A percentile compares a stretch with the other conserved stretches of the same genome.
Evolutionary conservation across 306 rosid species (phyloP).

Genomic region (Glycine latifolia): DNA sequence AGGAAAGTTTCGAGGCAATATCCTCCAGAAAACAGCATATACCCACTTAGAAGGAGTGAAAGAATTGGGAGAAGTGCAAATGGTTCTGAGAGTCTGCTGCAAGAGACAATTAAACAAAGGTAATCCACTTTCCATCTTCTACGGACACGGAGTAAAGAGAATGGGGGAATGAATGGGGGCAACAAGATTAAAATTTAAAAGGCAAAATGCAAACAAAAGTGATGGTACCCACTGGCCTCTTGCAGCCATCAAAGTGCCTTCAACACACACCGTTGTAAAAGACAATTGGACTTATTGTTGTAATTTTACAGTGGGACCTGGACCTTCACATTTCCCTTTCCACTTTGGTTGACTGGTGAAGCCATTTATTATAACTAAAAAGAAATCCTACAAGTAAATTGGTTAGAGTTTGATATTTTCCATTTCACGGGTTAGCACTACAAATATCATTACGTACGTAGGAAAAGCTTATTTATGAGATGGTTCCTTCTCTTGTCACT

Average conservation of each 20-base stretch:
- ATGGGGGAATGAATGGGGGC: constrained; percentile 21
- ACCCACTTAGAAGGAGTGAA: constrained; percentile 73
- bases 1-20: constrained; percentile 82
- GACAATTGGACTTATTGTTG: no score
- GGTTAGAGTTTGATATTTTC: constrained; percentile 17
- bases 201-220: constrained; percentile 23
- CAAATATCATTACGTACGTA: not conserved
- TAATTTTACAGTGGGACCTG: constrained; percentile 44
- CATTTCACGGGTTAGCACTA: not conserved
- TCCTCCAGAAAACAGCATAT: constrained; percentile 86
- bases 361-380: constrained; percentile 41
- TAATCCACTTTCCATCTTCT: constrained; percentile 75
- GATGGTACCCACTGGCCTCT: constrained; percentile 43
- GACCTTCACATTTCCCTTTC: constrained; percentile 37
- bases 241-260: no score
- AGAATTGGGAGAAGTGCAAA: constrained; percentile 62
- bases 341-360: constrained; percentile 13
- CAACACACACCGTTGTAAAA: no score
- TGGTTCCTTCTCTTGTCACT: no score
- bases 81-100: constrained; percentile 78
- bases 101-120: constrained; percentile 82
- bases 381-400: constrained; percentile 9
- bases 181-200: constrained; percentile 46
- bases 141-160: not conserved
- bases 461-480: not conserved